These are phyloP conservation scores for Penicillium ochrochloron DNA, from an alignment of 495 filamentous ascomycete species.

Conservation along the genomic window DNA sequence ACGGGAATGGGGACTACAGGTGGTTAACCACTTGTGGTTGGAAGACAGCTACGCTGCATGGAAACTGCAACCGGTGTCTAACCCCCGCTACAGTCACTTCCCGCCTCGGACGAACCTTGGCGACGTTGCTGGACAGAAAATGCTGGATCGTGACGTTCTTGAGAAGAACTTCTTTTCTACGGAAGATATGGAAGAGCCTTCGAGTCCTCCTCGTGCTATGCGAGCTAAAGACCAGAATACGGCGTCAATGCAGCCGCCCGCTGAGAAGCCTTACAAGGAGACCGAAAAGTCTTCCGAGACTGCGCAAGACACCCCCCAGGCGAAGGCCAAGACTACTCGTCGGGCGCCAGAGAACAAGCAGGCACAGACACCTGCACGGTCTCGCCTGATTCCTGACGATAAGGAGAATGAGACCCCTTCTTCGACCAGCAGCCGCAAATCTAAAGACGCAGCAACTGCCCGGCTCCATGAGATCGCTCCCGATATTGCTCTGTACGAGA, in stretches of 20 bases:
- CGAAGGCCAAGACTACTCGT: slow-evolving; percentile 31
- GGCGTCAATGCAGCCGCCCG: slow-evolving; percentile 28
- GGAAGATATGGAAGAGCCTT: slow-evolving; percentile 31
- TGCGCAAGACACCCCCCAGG: slow-evolving; percentile 35
- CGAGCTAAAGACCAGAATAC: slow-evolving; percentile 44
- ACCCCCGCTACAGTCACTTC: slow-evolving; percentile 78
- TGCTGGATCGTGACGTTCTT: slow-evolving; percentile 59
- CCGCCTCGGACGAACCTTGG: slow-evolving; percentile 87
- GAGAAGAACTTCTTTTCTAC: slow-evolving; percentile 59
- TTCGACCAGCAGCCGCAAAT: slow-evolving; percentile 77
- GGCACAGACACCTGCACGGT: slow-evolving; percentile 52
- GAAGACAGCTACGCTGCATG: slow-evolving; percentile 96
- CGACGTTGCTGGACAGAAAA: slow-evolving; percentile 88
- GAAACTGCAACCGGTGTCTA: slow-evolving; percentile 66
- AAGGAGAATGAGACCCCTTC: slow-evolving; percentile 90
- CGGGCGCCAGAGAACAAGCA: slow-evolving; percentile 33
- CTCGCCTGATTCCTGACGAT: slow-evolving; percentile 51
- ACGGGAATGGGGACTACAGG: slow-evolving; percentile 85
- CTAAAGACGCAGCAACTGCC: slow-evolving; percentile 80
- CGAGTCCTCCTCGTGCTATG: slow-evolving; percentile 37
- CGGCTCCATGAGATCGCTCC: slow-evolving; percentile 75
- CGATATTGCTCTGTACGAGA: slow-evolving; percentile 89
- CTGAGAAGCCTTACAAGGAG: slow-evolving; percentile 24
- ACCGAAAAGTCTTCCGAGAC: slow-evolving; percentile 23
- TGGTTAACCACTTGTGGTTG: slow-evolving; percentile 95